These are phyloP conservation scores for Globisporangium polare DNA, from an alignment of 352 stramenopile genomes.

Conservation along the genomic window DNA sequence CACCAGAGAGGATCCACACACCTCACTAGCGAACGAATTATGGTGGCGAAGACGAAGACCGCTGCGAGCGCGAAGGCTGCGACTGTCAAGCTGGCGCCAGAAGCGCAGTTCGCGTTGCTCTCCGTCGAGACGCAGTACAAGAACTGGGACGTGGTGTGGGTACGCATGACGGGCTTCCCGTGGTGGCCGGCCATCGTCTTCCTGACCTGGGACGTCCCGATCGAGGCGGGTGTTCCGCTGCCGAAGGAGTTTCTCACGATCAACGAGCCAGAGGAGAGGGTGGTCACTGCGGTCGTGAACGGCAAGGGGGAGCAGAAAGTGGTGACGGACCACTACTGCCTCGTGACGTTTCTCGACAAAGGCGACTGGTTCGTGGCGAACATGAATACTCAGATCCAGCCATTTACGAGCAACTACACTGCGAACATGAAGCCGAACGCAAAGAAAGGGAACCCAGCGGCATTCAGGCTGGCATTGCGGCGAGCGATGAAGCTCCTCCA, in stretches of 20 bases:
- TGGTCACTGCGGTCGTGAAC: slow-evolving; percentile 11
- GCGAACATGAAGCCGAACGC: slow-evolving; percentile 23
- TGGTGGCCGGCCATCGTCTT: slow-evolving; percentile 84
- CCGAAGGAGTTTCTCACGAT: slow-evolving; percentile 36
- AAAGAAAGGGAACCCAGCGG: slow-evolving; percentile 8
- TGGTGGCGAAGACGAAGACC: slow-evolving; percentile 24
- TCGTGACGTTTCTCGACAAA: slow-evolving; percentile 69
- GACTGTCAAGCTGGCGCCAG: slow-evolving; percentile 19
- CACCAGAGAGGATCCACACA: background rate
- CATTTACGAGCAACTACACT: slow-evolving; percentile 54
- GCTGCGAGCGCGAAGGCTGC: slow-evolving; percentile 20
- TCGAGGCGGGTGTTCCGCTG: slow-evolving; percentile 32
- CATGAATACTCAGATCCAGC: slow-evolving; percentile 32
- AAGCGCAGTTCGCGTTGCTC: slow-evolving; percentile 23
- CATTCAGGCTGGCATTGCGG: slow-evolving; percentile 29
- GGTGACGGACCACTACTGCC: slow-evolving; percentile 21
- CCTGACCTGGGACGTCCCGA: slow-evolving; percentile 50
- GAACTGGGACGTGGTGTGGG: slow-evolving; percentile 78
- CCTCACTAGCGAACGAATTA: slow-evolving; percentile 9
- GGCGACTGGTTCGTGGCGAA: slow-evolving; percentile 54
- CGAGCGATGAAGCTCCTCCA: slow-evolving; percentile 40
- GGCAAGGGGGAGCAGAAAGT: slow-evolving; percentile 17
- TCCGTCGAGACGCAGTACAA: slow-evolving; percentile 47
- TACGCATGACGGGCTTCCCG: slow-evolving; percentile 59
- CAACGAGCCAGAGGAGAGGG: slow-evolving; percentile 28